Base-by-base conservation (phyloP, 192 early-diverging fungal genomes). In the Entomortierella parvispora region DNA sequence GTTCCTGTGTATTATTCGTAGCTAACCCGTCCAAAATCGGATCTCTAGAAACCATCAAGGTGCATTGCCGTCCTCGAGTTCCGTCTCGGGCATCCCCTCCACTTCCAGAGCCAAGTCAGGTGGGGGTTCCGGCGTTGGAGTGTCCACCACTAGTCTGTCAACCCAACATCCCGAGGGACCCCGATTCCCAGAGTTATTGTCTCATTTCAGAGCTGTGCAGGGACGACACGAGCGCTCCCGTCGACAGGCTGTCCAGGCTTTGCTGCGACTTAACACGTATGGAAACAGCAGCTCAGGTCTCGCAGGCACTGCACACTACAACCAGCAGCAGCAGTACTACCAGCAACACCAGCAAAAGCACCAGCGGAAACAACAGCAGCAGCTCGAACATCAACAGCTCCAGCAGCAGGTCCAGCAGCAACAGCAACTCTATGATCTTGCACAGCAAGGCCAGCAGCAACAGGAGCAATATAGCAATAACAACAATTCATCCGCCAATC, bases 201-300 rank as follows among this genome's bases (percentile, higher is more conserved):
- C 76, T 11, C 93, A 96, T 61, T 96, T 96, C 61, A 84, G 87
- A 43, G 51, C 75, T 20, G 91, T 93, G 20, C 94, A 96, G 57
- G 50, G 62, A 2, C 83, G 88, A 20, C 94, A 96, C 80, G 94
- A 96, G 59, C 84, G 88, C 28, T 80, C 71, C n/a, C 82, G 92
- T 9, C 84, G 85, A 42, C 77, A 85, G 51, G 81, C 85, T 65
- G 63, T 63, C 2, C 63, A 69, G 32, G 57, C 68, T 2, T 49
- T 69, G n/a, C 29, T 68, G n/a, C 34, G 66, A 10, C 22, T 56
- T 6, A 74, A 68, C 33, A 81, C 71, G 0, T 70, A 71, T 47
- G 67, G 80, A 7, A 65, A 46, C 42, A 50, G 34, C 44, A 50
- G 34, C 29, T 60, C 68, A 14, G 69, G 68, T 0, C 32, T 61